Base-by-base conservation (phyloP, 495 filamentous ascomycete genomes). In the Penicillium waksmanii region DNA sequence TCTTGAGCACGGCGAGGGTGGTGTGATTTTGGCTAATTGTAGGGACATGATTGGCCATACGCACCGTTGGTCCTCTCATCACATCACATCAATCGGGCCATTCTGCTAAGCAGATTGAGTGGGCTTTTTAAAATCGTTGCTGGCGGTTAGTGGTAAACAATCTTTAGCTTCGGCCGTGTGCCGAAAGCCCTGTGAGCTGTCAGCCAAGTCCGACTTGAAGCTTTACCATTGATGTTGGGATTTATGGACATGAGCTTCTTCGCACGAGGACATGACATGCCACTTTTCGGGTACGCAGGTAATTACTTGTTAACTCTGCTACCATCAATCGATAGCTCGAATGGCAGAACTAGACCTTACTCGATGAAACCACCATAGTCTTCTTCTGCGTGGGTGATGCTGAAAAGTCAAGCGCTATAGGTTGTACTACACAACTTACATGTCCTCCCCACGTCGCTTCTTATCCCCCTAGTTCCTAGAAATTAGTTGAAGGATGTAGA, bases 251-350 rank as follows among this genome's bases (percentile, higher is more conserved):
- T n/a, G 3, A 13, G 5, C 36, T 38, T 17, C 1, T 6, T 46
- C 8, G 49, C 56, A 58, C 48, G 56, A 58, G 56, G 25, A 33
- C 15, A 38, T 56, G 54, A 49, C 54, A 48, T 56, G 33, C 27
- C 42, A 42, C 46, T 56, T 23, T 36, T 17, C 5, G 5, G 27
- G 8, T 5, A 3, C 42, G 0, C 12, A 1, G 18, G 42, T 12
- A 38, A 13, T 38, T 38, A 9, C 36, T 38, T 38, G 0, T 38
- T 6, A 5, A 38, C 15, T 38, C 36, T 38, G 27, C 27, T 31
- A 9, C 8, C 27, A 38, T 38, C 11, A 3, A n/a, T 5, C 36
- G 12, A n/a, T n/a, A 38, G 36, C 15, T 38, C 36, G 15, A n/a
- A n/a, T 38, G 9, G 36, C 36, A n/a, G 12, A 38, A 38, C 11